Evolutionary conservation across 371 early-diverging fungal species (phyloP).

Genomic region (Syncephalastrum sp.): DNA sequence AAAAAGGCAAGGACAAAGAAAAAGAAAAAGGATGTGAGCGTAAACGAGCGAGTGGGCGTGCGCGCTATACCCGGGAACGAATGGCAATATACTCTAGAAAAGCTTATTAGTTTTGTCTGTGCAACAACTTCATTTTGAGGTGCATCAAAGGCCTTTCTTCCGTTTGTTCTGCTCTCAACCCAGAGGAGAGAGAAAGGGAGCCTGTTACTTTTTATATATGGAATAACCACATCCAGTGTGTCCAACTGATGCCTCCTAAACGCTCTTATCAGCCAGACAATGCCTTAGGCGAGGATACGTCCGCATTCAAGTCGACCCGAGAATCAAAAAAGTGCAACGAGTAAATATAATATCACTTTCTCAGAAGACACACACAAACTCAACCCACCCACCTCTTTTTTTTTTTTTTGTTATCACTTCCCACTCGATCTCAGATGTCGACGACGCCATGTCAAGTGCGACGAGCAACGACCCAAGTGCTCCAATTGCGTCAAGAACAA

Average conservation of each 20-base stretch:
- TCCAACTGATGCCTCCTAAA: slow-evolving; percentile 10
- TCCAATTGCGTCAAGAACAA: slow-evolving; percentile 22
- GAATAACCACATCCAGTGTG: no score
- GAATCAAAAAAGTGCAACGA: slow-evolving; percentile 28
- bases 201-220: no score
- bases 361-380: background rate
- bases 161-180: no score
- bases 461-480: slow-evolving; percentile 22
- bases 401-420: slow-evolving; percentile 1
- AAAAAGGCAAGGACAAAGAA: background rate
- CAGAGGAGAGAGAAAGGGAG: no score
- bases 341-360: slow-evolving; percentile 2
- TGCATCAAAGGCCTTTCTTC: no score
- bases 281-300: no score
- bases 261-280: background rate
- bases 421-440: slow-evolving; percentile 14
- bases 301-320: slow-evolving; percentile 12
- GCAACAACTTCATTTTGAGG: no score
- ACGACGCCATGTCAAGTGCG: slow-evolving; percentile 27
- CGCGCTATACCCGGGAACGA: no score
- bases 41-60: no score
- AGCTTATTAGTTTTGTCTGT: no score
- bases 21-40: background rate
- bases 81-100: no score
- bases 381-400: background rate